phyloP scores from a whole-genome alignment of 139 green algal genomes.

The Chlorella sp. region DNA sequence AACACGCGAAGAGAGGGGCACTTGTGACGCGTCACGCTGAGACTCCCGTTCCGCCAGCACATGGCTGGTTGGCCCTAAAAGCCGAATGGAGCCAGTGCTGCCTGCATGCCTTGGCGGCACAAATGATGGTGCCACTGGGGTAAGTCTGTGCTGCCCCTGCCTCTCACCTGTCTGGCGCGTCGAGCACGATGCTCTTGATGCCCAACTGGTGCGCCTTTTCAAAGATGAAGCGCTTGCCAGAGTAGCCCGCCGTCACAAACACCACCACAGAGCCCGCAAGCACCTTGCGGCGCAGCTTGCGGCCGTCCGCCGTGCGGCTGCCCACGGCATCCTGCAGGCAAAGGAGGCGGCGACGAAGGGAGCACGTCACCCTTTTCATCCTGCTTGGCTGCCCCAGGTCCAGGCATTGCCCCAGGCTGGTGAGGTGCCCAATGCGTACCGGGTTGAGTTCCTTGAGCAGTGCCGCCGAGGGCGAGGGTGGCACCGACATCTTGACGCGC shows the following conservation, averaged over 20 bases:
- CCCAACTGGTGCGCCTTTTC: constrained; percentile 72
- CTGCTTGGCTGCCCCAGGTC: no score
- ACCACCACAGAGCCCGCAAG: constrained; percentile 74
- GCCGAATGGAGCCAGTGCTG: no score
- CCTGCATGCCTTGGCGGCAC: no score
- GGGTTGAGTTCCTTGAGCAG: constrained; percentile 32
- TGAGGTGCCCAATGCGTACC: constrained; percentile 17
- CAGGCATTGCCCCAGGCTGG: no score
- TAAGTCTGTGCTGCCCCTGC: no score
- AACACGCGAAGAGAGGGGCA: background rate
- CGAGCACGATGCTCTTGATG: constrained; percentile 67
- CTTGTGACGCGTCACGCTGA: background rate
- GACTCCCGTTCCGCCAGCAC: background rate
- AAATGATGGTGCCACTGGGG: no score
- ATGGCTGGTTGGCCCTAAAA: background rate
- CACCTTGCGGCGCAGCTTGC: constrained; percentile 57
- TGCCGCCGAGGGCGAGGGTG: constrained; percentile 47
- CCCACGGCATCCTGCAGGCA: constrained; percentile 43
- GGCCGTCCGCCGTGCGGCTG: constrained; percentile 40
- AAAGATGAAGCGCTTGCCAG: constrained; percentile 86
- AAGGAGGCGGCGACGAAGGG: background rate
- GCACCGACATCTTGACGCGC: constrained; percentile 41
- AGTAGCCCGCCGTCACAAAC: constrained; percentile 79
- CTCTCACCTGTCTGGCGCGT: constrained; percentile 73
- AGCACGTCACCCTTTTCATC: background rate